Percentiles rank a stretch among this genome's conserved stretches.
phyloP scores from a whole-genome alignment of 192 early-diverging fungal species.

The Umbelopsis sp. region DNA sequence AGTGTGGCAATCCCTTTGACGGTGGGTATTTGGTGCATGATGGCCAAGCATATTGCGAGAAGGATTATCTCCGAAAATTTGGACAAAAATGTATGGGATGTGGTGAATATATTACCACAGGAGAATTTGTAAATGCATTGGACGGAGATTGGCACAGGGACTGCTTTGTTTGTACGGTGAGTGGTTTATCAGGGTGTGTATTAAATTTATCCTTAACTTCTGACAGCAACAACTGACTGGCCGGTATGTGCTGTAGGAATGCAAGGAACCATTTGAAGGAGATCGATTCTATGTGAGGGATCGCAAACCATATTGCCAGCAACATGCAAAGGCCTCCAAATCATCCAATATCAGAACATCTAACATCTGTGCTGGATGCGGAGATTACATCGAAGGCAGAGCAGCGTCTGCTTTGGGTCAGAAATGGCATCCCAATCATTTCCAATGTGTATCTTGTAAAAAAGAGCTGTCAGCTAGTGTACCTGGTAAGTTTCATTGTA shows the following conservation, averaged over 20 bases:
- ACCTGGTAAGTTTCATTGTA: conserved; percentile 32
- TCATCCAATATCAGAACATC: not conserved
- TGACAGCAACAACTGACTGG: not conserved
- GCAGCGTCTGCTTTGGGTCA: conserved; percentile 28
- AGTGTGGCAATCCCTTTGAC: conserved; percentile 54
- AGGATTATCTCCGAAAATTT: conserved; percentile 54
- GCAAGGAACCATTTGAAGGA: conserved; percentile 44
- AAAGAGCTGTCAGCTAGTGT: conserved; percentile 24
- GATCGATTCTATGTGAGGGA: conserved; percentile 45
- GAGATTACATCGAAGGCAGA: conserved; percentile 27
- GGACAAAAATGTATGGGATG: conserved; percentile 54
- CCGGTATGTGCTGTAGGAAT: conserved; percentile 32
- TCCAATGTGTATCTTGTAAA: conserved; percentile 32
- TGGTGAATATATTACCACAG: conserved; percentile 42
- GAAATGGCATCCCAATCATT: conserved; percentile 36
- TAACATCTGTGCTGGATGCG: not conserved
- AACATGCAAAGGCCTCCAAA: conserved; percentile 22
- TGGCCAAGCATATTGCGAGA: conserved; percentile 58
- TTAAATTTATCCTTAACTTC: not conserved
- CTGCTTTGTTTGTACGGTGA: conserved; percentile 60
- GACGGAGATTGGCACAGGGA: conserved; percentile 59
- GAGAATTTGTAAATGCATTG: conserved; percentile 51
- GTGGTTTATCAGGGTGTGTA: not conserved
- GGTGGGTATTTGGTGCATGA: conserved; percentile 57
- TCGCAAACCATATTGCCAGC: conserved; percentile 49